Conservation (phyloP, 176 grass and related monocot species). For the Paspalum notatum region DNA sequence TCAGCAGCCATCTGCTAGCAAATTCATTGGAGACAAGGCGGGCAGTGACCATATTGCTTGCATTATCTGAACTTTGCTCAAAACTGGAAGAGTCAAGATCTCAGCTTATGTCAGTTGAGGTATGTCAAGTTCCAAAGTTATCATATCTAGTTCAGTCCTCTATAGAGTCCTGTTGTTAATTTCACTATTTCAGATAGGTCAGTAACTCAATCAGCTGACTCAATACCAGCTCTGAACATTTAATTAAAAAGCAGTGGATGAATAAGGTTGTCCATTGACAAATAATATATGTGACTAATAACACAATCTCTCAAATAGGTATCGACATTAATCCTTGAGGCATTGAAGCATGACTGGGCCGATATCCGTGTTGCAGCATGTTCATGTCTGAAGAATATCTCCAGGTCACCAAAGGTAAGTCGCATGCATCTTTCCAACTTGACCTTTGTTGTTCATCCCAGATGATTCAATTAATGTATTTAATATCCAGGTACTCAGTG, state of each 20-base stretch:
- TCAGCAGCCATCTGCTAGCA: conserved; percentile 67
- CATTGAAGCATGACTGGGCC: conserved; percentile 76
- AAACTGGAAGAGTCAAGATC: conserved; percentile 82
- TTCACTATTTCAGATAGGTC: background rate
- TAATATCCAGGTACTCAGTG: conserved; percentile 82
- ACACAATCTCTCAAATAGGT: conserved; percentile 52
- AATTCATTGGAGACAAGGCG: conserved; percentile 65
- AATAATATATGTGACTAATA: conserved; percentile 32
- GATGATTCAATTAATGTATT: conserved; percentile 42
- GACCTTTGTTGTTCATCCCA: conserved; percentile 35
- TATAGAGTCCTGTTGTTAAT: conserved; percentile 33
- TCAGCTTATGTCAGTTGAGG: conserved; percentile 67
- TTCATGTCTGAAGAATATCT: conserved; percentile 91
- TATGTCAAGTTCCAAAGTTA: conserved; percentile 37
- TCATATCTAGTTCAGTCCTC: conserved; percentile 32
- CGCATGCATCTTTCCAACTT: conserved; percentile 26
- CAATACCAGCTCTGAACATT: background rate
- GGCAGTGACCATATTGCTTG: conserved; percentile 79
- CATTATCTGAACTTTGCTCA: conserved; percentile 93
- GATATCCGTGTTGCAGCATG: conserved; percentile 92
- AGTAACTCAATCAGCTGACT: conserved; percentile 15
- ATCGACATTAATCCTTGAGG: conserved; percentile 74
- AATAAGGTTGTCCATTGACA: conserved; percentile 8
- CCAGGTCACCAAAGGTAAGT: conserved; percentile 85
- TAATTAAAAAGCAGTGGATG: conserved; percentile 8